Evolutionary conservation across 306 rosid genomes (phyloP), one percentile per base, ranked within the genome.

Genomic region (Acacia melanoxylon): DNA sequence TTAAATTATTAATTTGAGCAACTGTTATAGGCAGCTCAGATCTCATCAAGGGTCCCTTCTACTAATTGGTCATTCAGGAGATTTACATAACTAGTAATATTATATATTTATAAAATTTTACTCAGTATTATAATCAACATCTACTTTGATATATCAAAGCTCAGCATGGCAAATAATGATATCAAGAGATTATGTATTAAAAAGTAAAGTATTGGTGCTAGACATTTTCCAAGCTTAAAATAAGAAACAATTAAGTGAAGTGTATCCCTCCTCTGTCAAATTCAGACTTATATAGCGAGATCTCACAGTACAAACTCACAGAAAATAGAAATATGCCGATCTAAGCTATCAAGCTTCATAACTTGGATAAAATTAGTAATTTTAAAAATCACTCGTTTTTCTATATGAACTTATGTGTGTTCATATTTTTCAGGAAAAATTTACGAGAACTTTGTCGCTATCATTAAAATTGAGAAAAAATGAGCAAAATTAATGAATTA

Each of bases 41-140:
- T 74, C 73, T n/a, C 65, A 51, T 73, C 71, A 72, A 65, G 52
- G 56, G 25, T 83, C 61, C 70, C 25, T 29, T 83, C 78, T 83
- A 54, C 83, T 74, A 63, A 79, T 74, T 31, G 37, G 25, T 58
- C n/a, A 16, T 74, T 49, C 44, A 58, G 56, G 78, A 11, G 16
- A 69, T 70, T 66, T 65, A 33, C 71, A 72, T 52, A 45, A 24
- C 63, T 44, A 84, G 14, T 45, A 40, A 14, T 74, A 56, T 44
- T 46, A 79, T 73, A 84, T 80, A 67, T 24, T 48, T 44, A 74
- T 44, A 73, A 71, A 74, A 20, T 45, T 58, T 16, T 44, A 63
- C 33, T 13, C 33, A 13, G 20, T 62, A 62, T 12, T 9, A 37
- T 68, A 54, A 75, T 54, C 51, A 75, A 22, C 41, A 14, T 33